Percentiles rank a stretch among this genome's conserved stretches.
phyloP scores from a whole-genome alignment of 2,329 filamentous ascomycete species.

The Epichloe festucae region DNA sequence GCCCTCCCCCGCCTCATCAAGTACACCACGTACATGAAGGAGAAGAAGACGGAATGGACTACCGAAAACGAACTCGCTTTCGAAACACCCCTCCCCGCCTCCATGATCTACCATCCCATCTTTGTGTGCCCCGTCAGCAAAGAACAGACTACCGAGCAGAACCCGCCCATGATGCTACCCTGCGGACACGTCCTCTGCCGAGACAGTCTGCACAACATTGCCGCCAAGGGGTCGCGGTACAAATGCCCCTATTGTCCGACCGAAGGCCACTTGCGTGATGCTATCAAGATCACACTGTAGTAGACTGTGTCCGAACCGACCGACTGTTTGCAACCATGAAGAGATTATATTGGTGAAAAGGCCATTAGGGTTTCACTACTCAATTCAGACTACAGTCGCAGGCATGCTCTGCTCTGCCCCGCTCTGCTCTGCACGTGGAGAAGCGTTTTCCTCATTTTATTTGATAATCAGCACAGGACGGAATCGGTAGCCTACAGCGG shows the following conservation, averaged over 20 bases:
- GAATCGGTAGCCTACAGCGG: not conserved
- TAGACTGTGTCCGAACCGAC: not conserved
- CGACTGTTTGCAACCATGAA: not conserved
- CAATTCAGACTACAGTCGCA: too few relatives aligned
- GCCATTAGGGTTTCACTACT: too few relatives aligned
- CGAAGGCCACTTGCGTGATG: slow-evolving; percentile 68
- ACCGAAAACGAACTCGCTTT: slow-evolving; percentile 82
- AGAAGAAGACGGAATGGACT: slow-evolving; percentile 90
- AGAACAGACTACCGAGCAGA: slow-evolving; percentile 83
- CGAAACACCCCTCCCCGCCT: slow-evolving; percentile 46
- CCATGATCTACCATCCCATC: slow-evolving; percentile 77
- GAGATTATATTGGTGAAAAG: too few relatives aligned
- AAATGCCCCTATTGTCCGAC: slow-evolving; percentile 95
- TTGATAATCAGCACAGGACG: not conserved
- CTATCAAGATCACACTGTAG: slow-evolving; percentile 56
- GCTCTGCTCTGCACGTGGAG: not conserved
- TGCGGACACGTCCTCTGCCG: slow-evolving; percentile 89
- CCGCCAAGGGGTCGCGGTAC: slow-evolving; percentile 65
- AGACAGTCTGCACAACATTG: slow-evolving; percentile 68
- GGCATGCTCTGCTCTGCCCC: too few relatives aligned
- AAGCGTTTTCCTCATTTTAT: not conserved
- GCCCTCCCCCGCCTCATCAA: slow-evolving; percentile 83
- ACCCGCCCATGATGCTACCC: slow-evolving; percentile 93
- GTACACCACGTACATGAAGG: slow-evolving; percentile 73
- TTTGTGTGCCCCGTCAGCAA: slow-evolving; percentile 97